phyloP scores from a whole-genome alignment of 768 basidiomycete genomes.

The Lactarius evosmus region DNA sequence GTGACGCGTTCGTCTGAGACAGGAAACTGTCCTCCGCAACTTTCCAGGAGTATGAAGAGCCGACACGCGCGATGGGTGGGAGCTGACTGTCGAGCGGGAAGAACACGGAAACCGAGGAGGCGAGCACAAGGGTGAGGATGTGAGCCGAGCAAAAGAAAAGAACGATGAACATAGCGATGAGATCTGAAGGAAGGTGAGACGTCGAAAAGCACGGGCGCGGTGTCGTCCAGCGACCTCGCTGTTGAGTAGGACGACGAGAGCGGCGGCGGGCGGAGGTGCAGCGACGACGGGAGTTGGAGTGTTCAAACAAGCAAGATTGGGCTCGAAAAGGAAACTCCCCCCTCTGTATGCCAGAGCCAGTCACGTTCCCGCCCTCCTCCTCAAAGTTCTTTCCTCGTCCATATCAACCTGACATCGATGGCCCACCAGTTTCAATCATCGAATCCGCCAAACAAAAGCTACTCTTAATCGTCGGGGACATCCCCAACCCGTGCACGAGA shows the following conservation, averaged over 20 bases:
- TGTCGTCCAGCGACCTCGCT: constrained; percentile 33
- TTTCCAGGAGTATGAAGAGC: constrained; percentile 64
- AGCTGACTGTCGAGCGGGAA: constrained; percentile 69
- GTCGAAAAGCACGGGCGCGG: constrained; percentile 29
- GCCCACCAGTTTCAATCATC: constrained; percentile 10
- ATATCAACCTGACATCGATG: constrained; percentile 9
- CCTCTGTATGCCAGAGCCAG: background rate
- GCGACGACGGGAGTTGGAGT: constrained; percentile 10
- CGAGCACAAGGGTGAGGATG: constrained; percentile 39
- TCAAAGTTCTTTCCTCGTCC: constrained; percentile 20
- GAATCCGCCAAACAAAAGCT: constrained; percentile 1
- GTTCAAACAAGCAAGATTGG: constrained; percentile 1
- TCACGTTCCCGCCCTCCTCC: background rate
- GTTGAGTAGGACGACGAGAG: constrained; percentile 26
- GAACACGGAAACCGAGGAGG: constrained; percentile 42
- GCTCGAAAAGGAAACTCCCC: constrained; percentile 10
- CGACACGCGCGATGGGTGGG: constrained; percentile 72
- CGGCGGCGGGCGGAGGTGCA: constrained; percentile 11
- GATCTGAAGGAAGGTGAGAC: constrained; percentile 26
- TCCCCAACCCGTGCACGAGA: background rate
- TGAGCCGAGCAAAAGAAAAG: constrained; percentile 54
- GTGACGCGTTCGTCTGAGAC: constrained; percentile 41
- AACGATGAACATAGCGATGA: constrained; percentile 61
- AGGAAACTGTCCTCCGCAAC: constrained; percentile 65
- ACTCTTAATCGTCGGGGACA: background rate